A percentile compares a stretch with the other conserved stretches of the same genome.
These are phyloP conservation scores for Marvania coccoides DNA, from an alignment of 139 green algal species.

Conservation along the genomic window DNA sequence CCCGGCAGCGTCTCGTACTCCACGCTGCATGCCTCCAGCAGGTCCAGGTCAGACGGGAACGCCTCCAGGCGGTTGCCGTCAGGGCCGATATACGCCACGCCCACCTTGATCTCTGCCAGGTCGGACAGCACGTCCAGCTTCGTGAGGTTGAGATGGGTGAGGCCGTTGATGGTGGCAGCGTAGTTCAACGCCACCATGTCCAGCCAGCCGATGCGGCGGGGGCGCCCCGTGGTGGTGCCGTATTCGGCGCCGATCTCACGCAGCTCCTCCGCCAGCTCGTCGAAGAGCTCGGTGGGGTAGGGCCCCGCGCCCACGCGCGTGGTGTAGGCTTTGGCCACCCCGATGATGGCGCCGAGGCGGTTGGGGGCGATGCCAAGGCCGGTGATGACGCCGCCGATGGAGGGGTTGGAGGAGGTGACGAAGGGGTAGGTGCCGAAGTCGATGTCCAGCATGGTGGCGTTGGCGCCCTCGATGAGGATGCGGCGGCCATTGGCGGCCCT, in stretches of 20 bases:
- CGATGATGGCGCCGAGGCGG: constrained; percentile 82
- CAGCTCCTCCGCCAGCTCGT: constrained; percentile 77
- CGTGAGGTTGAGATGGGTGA: constrained; percentile 97
- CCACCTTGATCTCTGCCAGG: constrained; percentile 83
- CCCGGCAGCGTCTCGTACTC: constrained; percentile 92
- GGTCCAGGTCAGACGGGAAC: constrained; percentile 64
- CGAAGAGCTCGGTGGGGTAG: constrained; percentile 96
- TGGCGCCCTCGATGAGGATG: constrained; percentile 96
- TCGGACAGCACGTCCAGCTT: constrained; percentile 94
- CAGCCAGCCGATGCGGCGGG: constrained; percentile 93
- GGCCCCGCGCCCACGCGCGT: constrained; percentile 92
- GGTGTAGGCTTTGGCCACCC: constrained; percentile 99
- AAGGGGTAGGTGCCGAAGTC: constrained; percentile 99
- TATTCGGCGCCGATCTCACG: constrained; percentile 83
- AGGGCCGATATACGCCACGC: constrained; percentile 43
- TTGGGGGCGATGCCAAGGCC: constrained; percentile 89
- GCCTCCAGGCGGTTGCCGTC: constrained; percentile 34
- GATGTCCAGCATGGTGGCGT: constrained; percentile 98
- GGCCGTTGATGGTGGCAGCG: constrained; percentile 84
- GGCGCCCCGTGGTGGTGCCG: constrained; percentile 95
- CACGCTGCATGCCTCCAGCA: constrained; percentile 65
- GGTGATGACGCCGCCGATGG: constrained; percentile 86
- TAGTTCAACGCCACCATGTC: constrained; percentile 93
- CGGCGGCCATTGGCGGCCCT: constrained; percentile 54
- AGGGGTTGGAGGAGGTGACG: constrained; percentile 96